Evolutionary conservation across 2,329 filamentous ascomycete species (phyloP), one percentile per base, ranked within the genome.

Genomic region (Trichoderma sp.): DNA sequence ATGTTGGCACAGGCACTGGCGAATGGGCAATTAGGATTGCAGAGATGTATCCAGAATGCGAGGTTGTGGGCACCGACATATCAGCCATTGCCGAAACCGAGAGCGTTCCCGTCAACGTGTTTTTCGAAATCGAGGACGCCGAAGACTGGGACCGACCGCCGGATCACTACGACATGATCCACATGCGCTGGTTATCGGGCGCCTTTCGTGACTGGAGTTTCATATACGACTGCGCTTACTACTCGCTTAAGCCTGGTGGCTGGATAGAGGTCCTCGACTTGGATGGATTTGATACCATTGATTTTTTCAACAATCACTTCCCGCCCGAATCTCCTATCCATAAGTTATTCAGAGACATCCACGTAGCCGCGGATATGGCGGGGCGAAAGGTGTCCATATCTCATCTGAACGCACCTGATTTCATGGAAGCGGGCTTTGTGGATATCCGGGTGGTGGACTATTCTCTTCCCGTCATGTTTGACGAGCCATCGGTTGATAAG

Each of bases 41-140:
- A 16, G 86, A 88, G 73, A 72, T 79, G 37, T 85, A 81, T 72
- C 85, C 85, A 5, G 76, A 81, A 37, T 87, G 85, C 73, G 85
- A 88, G 72, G 84, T 89, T 5, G 83, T 86, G 6, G 86, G 86
- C 26, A 87, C 85, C 52, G 86, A 89, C 71, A 87, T 88, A 68
- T 84, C 85, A 18, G 85, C 86, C 69, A 86, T 88, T 59, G 79
- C 79, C 21, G 86, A 87, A 72, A 84, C 84, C n/a, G 82, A 81
- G 24, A 82, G 83, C 39, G 84, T 86, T 7, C 86, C 86, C 5
- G 83, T 84, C 73, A 89, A 89, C 70, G 82, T 87, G 49, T 87
- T 85, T 72, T 88, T 87, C 77, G 85, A 88, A 76, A 81, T 88
- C 5, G 86, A 88, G 72, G 85, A 88, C 72, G 86, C 86, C 56